A percentile compares a stretch with the other conserved stretches of the same genome.
Conservation (phyloP, 495 filamentous ascomycete genomes). For the Hypoxylon trugodes region DNA sequence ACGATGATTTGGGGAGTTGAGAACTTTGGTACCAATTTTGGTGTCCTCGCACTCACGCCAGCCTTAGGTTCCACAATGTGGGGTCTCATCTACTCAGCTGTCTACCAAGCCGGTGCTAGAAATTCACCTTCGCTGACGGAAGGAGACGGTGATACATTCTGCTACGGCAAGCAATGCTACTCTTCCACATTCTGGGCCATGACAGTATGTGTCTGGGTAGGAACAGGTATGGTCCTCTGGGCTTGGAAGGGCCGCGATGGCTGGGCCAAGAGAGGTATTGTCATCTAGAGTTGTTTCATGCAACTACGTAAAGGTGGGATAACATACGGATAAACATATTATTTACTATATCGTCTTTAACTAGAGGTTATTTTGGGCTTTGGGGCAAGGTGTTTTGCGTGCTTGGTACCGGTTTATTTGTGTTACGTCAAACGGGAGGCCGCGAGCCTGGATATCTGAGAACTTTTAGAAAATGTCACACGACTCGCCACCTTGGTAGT, state of each 20-base stretch:
- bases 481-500: no score
- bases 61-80: slow-evolving; percentile 85
- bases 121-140: slow-evolving; percentile 27
- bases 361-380: slow-evolving; percentile 1
- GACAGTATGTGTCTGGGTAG: slow-evolving; percentile 78
- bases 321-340: not conserved
- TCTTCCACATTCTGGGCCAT: slow-evolving; percentile 81
- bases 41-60: slow-evolving; percentile 90
- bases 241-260: slow-evolving; percentile 82
- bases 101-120: slow-evolving; percentile 74
- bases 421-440: not conserved
- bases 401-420: not conserved
- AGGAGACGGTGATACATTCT: slow-evolving; percentile 60
- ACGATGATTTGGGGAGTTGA: slow-evolving; percentile 96
- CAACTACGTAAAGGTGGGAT: not conserved
- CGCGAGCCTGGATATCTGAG: not conserved
- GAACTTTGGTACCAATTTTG: slow-evolving; percentile 99
- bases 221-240: slow-evolving; percentile 73
- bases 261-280: slow-evolving; percentile 81
- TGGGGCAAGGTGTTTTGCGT: slow-evolving; percentile 2
- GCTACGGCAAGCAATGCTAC: slow-evolving; percentile 83
- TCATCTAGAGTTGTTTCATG: slow-evolving; percentile 57
- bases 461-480: not conserved
- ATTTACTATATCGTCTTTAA: slow-evolving; percentile 11
- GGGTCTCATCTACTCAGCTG: slow-evolving; percentile 81